Evolutionary conservation across 352 stramenopile species (phyloP).

Genomic region (Pythium plurisporium): DNA sequence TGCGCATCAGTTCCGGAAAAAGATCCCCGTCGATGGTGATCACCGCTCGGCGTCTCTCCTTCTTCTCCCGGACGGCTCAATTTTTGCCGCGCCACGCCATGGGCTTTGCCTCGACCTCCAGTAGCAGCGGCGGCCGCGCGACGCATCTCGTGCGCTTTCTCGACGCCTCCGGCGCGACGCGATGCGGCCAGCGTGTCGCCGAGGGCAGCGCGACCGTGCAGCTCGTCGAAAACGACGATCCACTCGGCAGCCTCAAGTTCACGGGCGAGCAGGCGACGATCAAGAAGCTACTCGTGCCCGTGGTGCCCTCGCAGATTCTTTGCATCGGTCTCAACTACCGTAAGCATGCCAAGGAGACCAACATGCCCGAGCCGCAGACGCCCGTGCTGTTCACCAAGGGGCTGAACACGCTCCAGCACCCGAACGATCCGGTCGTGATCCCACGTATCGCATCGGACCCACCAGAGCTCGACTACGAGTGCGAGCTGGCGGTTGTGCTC

Average conservation of each 20-base stretch:
- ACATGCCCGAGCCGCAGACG: conserved; percentile 73
- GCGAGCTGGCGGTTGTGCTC: conserved; percentile 87
- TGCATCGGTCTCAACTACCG: conserved; percentile 90
- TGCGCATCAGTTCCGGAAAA: not conserved
- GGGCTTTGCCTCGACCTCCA: conserved; percentile 20
- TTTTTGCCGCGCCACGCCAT: conserved; percentile 1
- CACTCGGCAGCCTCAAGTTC: conserved; percentile 54
- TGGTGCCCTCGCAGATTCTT: conserved; percentile 80
- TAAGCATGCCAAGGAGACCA: conserved; percentile 85
- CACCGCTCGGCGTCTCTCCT: not conserved
- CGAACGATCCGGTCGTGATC: conserved; percentile 74
- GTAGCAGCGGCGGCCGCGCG: conserved; percentile 26
- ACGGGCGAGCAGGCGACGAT: conserved; percentile 60
- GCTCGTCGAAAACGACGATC: conserved; percentile 65
- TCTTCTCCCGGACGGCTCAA: not conserved
- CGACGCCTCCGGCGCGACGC: conserved; percentile 45
- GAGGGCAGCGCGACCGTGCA: conserved; percentile 34
- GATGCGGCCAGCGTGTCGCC: conserved; percentile 49
- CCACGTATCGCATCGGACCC: conserved; percentile 61
- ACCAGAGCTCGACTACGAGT: conserved; percentile 88
- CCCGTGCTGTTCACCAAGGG: conserved; percentile 89
- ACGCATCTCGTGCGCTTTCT: conserved; percentile 67
- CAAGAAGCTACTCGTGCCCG: conserved; percentile 68
- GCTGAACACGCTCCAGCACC: conserved; percentile 72
- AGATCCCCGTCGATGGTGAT: conserved; percentile 2